Evolutionary conservation across 169 alveolate genomes (phyloP).

Genomic region (Eimeria brunetti): DNA sequence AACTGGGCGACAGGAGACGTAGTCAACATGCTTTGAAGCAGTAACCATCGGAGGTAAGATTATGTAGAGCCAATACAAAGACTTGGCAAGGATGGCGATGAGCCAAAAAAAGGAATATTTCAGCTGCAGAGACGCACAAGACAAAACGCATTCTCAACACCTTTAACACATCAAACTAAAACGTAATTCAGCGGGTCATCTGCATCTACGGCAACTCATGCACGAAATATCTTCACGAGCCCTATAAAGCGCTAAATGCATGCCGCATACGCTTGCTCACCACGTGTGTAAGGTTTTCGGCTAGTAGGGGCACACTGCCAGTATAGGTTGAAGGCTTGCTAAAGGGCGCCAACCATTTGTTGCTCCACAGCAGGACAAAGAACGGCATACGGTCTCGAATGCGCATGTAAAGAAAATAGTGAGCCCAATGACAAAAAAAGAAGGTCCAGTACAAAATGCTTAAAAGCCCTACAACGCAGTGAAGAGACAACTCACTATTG

Average conservation of each 20-base stretch:
- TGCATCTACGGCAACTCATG: not conserved
- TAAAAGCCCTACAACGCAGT: constrained; percentile 28
- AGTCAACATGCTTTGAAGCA: constrained; percentile 72
- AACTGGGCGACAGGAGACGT: constrained; percentile 67
- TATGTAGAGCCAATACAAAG: constrained; percentile 61
- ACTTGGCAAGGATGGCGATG: constrained; percentile 32
- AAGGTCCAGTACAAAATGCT: constrained; percentile 67
- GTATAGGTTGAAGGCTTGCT: constrained; percentile 75
- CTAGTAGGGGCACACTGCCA: constrained; percentile 73
- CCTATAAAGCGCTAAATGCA: not conserved
- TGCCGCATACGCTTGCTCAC: constrained; percentile 1
- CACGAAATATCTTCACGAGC: not conserved
- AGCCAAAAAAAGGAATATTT: constrained; percentile 68
- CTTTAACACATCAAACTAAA: not conserved
- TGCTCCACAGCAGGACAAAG: constrained; percentile 70
- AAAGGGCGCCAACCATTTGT: constrained; percentile 23
- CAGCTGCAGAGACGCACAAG: constrained; percentile 38
- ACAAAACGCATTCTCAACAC: not conserved
- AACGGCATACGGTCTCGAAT: constrained; percentile 71
- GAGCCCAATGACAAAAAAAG: constrained; percentile 64
- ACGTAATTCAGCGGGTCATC: not conserved
- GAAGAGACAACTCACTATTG: not conserved
- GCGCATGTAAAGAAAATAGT: constrained; percentile 67
- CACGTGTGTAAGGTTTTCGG: constrained; percentile 72
- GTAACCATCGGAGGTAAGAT: constrained; percentile 57